A percentile compares a stretch with the other conserved stretches of the same genome.
These are phyloP conservation scores for Penicillium vulpinum DNA, from an alignment of 2,329 filamentous ascomycete genomes.

Conservation along the genomic window DNA sequence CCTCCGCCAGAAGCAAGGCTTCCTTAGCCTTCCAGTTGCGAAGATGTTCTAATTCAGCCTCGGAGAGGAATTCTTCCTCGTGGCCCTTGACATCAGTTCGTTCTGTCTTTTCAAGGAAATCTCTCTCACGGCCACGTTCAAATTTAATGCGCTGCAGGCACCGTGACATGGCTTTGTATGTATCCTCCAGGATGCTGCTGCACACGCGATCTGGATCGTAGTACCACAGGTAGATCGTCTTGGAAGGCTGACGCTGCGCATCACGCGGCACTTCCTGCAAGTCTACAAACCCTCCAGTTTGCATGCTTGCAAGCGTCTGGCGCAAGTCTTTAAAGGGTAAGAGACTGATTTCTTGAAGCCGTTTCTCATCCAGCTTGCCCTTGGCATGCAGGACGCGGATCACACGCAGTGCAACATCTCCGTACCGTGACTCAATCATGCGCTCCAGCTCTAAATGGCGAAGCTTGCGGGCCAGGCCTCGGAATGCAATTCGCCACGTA, in stretches of 20 bases:
- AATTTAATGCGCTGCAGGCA: slow-evolving; percentile 77
- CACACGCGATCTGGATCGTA: slow-evolving; percentile 75
- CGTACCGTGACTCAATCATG: slow-evolving; percentile 75
- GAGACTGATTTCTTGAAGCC: slow-evolving; percentile 74
- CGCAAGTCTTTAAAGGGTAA: slow-evolving; percentile 85
- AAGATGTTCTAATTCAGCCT: slow-evolving; percentile 69
- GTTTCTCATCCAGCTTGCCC: slow-evolving; percentile 94
- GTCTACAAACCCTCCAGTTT: slow-evolving; percentile 81
- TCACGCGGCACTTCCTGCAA: slow-evolving; percentile 94
- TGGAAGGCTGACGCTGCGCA: slow-evolving; percentile 73
- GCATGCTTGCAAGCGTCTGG: slow-evolving; percentile 79
- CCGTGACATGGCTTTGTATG: slow-evolving; percentile 87
- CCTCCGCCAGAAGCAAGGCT: slow-evolving; percentile 73
- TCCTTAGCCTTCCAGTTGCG: slow-evolving; percentile 63
- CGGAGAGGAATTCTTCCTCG: slow-evolving; percentile 75
- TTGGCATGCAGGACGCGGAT: slow-evolving; percentile 80
- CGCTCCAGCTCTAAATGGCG: slow-evolving; percentile 78
- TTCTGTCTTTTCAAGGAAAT: slow-evolving; percentile 77
- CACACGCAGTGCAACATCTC: slow-evolving; percentile 75
- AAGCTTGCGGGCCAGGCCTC: slow-evolving; percentile 67
- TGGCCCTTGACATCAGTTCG: slow-evolving; percentile 82
- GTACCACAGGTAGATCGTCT: slow-evolving; percentile 89
- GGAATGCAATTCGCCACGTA: slow-evolving; percentile 83
- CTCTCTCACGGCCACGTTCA: slow-evolving; percentile 69
- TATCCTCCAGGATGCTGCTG: slow-evolving; percentile 70